Base-by-base conservation (phyloP, 73 alveolate genomes). In the Effrenium voratum region DNA sequence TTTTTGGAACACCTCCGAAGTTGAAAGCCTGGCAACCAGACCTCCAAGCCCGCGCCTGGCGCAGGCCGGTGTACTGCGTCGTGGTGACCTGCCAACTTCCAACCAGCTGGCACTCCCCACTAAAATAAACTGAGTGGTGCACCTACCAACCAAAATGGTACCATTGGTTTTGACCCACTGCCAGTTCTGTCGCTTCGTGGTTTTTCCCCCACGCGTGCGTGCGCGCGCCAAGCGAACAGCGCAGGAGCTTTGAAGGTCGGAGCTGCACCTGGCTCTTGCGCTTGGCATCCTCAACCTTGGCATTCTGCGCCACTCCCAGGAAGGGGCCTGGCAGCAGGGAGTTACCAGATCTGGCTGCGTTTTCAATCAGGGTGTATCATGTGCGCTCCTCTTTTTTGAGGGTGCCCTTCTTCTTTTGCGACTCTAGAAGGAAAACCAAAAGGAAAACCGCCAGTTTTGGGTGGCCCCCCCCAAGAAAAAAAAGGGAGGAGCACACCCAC, bases 251-350 rank as follows among this genome's bases (percentile, higher is more conserved):
- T 30, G 28, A 22, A 57, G n/a, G 16, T 22, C 72, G 0, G 16
- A 28, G 34, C 83, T 28, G n/a, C 3, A 52, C 95, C 57, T 87
- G 95, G 70, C 95, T 87, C 70, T 87, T 68, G 28, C 95, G 95
- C 76, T 87, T 87, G 50, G 46, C 12, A 40, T 87, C 95, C 32
- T 77, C 95, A 10, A 87, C 95, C 75, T 87, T 87, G 43, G 95
- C 95, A 5, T 60, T 87, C 47, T 87, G 95, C 85, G 95, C 95
- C 68, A 87, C 95, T 70, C 95, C 95, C 52, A 87, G 84, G 95
- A 87, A 87, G 47, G 95, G 95, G 10, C 94, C 94, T 86, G 68
- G 46, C 3, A 24, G 30, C 30, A 16, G 43, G 19, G 84, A 47
- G 72, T 57, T 57, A 22, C 72, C 72, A 57, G n/a, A 57, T n/a